A percentile compares a stretch with the other conserved stretches of the same genome.
These are phyloP conservation scores for Martiniozyma asiatica DNA, from an alignment of 1,139 yeast genomes.

Conservation along the genomic window DNA sequence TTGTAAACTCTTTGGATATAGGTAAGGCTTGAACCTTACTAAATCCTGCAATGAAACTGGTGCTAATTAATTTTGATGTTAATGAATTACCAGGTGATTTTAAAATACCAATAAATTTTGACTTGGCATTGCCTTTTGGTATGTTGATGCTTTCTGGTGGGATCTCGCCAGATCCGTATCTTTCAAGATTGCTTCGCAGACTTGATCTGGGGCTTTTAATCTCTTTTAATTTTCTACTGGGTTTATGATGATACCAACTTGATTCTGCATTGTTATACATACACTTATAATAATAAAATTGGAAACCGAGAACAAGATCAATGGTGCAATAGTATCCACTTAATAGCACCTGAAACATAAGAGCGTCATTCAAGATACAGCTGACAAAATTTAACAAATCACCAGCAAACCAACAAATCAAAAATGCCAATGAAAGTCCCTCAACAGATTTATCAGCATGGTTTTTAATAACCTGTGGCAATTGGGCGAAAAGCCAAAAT, in stretches of 20 bases:
- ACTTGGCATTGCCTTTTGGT: no score
- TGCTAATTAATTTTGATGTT: conserved; percentile 14
- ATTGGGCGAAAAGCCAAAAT: conserved; percentile 77
- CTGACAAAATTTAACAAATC: conserved; percentile 74
- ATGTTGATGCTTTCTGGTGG: no score
- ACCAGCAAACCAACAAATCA: conserved; percentile 73
- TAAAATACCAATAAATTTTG: not conserved
- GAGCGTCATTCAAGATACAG: conserved; percentile 63
- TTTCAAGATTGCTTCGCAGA: conserved; percentile 12
- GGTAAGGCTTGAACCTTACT: conserved; percentile 21
- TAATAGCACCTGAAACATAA: conserved; percentile 64
- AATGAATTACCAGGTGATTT: conserved; percentile 8
- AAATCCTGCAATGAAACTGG: conserved; percentile 20
- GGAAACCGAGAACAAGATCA: conserved; percentile 60
- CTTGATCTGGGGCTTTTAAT: conserved; percentile 16
- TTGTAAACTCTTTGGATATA: no score
- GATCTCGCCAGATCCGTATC: conserved; percentile 7
- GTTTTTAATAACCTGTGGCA: conserved; percentile 77
- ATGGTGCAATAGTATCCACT: conserved; percentile 66
- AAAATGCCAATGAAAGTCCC: conserved; percentile 70
- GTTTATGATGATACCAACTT: conserved; percentile 23
- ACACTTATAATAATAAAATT: conserved; percentile 59
- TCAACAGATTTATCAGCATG: conserved; percentile 70
- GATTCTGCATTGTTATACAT: conserved; percentile 22
- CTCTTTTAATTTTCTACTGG: conserved; percentile 9